These are phyloP conservation scores for Rhizopogon vinicolor DNA, from an alignment of 768 basidiomycete species.

Conservation along the genomic window DNA sequence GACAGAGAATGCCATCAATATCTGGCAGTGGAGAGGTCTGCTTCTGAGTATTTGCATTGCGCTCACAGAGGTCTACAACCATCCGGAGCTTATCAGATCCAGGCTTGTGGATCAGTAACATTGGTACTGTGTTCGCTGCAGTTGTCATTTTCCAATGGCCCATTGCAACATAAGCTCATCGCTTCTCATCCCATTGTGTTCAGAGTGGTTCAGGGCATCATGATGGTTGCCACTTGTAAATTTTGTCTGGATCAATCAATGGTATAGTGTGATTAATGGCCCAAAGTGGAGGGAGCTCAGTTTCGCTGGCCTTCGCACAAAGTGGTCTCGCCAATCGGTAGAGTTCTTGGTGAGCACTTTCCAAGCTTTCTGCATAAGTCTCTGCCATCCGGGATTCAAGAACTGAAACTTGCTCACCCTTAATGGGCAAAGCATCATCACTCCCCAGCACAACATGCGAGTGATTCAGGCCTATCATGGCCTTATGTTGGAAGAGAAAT, in stretches of 20 bases:
- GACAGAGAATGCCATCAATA: constrained; percentile 10
- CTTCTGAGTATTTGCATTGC: constrained; percentile 28
- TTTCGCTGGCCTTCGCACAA: background rate
- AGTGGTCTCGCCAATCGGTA: background rate
- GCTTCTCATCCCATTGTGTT: background rate
- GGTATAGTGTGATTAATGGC: constrained; percentile 39
- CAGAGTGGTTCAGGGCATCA: background rate
- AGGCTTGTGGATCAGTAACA: too few species aligned
- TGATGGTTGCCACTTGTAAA: background rate
- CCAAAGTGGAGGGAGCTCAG: constrained; percentile 30
- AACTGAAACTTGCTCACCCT: background rate
- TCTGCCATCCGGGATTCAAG: background rate
- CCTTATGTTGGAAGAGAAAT: constrained; percentile 17
- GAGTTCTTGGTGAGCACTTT: background rate
- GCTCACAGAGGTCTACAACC: constrained; percentile 20
- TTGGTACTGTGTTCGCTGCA: too few species aligned
- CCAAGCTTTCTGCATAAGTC: background rate
- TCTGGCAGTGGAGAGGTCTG: constrained; percentile 24
- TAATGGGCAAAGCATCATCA: background rate
- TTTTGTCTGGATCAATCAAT: constrained; percentile 24
- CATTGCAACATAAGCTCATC: too few species aligned
- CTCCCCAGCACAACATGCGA: constrained; percentile 9
- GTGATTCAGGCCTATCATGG: constrained; percentile 16
- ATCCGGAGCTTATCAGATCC: constrained; percentile 7
- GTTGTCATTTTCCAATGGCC: too few species aligned